Conservation (phyloP, 257 asterid genomes). For the Henckelia pumila region DNA sequence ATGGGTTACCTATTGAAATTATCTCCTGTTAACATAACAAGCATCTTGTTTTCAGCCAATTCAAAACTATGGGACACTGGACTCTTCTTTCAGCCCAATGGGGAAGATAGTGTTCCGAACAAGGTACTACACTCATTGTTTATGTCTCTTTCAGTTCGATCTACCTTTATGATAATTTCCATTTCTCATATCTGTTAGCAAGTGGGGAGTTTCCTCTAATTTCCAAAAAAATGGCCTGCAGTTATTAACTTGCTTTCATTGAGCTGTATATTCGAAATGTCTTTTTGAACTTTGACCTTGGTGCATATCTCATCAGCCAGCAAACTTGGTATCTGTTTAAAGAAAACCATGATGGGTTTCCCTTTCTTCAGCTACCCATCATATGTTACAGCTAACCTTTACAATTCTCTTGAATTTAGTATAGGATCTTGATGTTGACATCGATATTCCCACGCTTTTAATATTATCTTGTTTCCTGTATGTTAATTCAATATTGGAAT, state of each 20-base stretch:
- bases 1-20: conserved; percentile 17
- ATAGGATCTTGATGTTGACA: conserved; percentile 7
- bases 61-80: conserved; percentile 78
- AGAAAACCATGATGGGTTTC: conserved; percentile 1
- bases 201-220: conserved; percentile 3
- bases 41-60: conserved; percentile 57
- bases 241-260: neutral
- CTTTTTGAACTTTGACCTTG: neutral
- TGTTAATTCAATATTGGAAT: conserved; percentile 20
- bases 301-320: conserved; percentile 13
- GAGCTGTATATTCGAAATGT: neutral
- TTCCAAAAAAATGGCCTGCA: conserved; percentile 5
- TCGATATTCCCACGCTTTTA: conserved; percentile 9
- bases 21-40: conserved; percentile 3
- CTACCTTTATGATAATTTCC: neutral
- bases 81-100: conserved; percentile 64
- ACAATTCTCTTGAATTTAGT: conserved; percentile 2
- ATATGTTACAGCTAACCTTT: neutral
- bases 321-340: neutral
- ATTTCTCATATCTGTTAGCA: neutral
- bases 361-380: neutral
- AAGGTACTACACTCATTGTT: conserved; percentile 46
- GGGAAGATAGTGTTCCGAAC: conserved; percentile 45
- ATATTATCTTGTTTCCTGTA: conserved; percentile 18
- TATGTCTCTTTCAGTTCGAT: conserved; percentile 14